phyloP scores from a whole-genome alignment of 2,329 filamentous ascomycete species.

The Tolypocladium amazonense region DNA sequence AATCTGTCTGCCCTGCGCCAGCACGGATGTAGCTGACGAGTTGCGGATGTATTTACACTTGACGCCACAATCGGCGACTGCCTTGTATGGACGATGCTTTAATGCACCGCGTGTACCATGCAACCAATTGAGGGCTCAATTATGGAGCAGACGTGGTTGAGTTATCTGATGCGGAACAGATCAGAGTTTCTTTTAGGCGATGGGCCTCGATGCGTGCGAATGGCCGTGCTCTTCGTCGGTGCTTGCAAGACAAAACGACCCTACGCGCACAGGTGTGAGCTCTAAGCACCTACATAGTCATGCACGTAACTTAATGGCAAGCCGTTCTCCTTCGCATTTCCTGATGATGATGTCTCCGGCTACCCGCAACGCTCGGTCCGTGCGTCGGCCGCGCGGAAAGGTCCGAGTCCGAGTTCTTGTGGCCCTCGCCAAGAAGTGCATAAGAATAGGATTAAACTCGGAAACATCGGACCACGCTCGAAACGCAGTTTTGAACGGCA shows the following conservation, averaged over 20 bases:
- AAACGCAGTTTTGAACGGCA: not conserved
- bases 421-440: not conserved
- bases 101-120: not conserved
- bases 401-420: not conserved
- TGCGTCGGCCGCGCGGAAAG: not conserved
- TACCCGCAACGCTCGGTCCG: not conserved
- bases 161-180: not conserved
- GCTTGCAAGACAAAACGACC: not conserved
- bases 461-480: not conserved
- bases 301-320: too few relatives aligned
- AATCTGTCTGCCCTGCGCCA: not conserved
- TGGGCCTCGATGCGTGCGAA: not conserved
- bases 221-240: not conserved
- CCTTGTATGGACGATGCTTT: not conserved
- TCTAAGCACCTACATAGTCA: not conserved
- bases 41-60: not conserved
- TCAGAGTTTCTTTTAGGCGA: not conserved
- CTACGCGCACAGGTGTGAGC: not conserved
- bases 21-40: not conserved
- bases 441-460: not conserved
- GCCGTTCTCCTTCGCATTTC: not conserved
- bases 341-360: not conserved
- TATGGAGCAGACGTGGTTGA: not conserved
- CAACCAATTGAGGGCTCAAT: too few relatives aligned
- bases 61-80: not conserved